phyloP scores from a whole-genome alignment of 768 basidiomycete species.

The Multifurca ochricompacta region DNA sequence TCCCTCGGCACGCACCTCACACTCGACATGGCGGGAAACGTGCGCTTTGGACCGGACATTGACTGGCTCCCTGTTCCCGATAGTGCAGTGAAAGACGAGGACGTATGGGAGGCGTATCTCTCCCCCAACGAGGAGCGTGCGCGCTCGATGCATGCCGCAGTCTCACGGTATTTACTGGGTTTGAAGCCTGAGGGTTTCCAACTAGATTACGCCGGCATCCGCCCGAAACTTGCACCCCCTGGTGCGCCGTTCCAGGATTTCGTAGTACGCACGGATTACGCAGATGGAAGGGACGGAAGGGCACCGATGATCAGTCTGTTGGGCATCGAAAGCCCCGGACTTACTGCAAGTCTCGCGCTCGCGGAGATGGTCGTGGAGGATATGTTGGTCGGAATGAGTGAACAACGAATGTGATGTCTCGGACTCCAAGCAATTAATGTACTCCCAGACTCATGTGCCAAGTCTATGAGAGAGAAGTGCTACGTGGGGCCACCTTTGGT shows the following conservation, averaged over 20 bases:
- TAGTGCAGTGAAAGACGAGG: conserved; percentile 38
- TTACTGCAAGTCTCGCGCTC: conserved; percentile 82
- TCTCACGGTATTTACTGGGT: conserved; percentile 66
- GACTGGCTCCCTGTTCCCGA: conserved; percentile 68
- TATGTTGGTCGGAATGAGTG: conserved; percentile 30
- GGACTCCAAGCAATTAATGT: conserved; percentile 2
- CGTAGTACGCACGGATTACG: conserved; percentile 55
- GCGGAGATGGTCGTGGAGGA: conserved; percentile 74
- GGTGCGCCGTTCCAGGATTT: conserved; percentile 81
- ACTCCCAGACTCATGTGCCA: neutral
- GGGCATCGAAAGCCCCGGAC: conserved; percentile 89
- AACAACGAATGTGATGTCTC: neutral
- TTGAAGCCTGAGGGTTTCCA: conserved; percentile 53
- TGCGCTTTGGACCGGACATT: conserved; percentile 90
- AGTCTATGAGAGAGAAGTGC: conserved; percentile 21
- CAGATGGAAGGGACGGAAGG: conserved; percentile 26
- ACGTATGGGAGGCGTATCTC: conserved; percentile 72
- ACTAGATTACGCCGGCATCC: conserved; percentile 78
- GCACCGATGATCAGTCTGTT: conserved; percentile 69
- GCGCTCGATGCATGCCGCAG: conserved; percentile 58
- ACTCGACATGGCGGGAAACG: conserved; percentile 73
- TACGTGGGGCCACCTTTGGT: conserved; percentile 55
- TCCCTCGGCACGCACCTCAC: conserved; percentile 91
- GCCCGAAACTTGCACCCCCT: conserved; percentile 80
- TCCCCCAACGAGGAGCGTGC: conserved; percentile 54